phyloP scores from a whole-genome alignment of 257 asterid species.

The Ajuga chamaepitys region DNA sequence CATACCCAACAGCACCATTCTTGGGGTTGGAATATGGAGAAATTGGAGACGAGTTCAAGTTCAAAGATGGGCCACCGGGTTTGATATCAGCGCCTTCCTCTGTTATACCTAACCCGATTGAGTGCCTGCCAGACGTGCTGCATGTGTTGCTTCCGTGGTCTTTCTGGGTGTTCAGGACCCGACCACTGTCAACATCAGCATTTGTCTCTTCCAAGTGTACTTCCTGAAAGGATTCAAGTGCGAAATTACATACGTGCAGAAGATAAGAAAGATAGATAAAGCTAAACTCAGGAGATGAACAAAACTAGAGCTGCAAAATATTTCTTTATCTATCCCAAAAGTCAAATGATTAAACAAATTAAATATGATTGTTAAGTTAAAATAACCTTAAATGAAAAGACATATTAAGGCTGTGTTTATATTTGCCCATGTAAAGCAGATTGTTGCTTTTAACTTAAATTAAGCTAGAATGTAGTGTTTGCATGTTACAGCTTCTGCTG shows the following conservation, averaged over 20 bases:
- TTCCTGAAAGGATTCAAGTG: conserved; percentile 32
- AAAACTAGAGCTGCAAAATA: not conserved
- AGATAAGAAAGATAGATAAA: not conserved
- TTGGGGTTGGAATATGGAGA: not conserved
- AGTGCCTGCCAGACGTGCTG: conserved; percentile 25
- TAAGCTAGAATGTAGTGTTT: too few species aligned
- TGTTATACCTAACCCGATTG: conserved; percentile 5
- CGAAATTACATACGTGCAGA: not conserved
- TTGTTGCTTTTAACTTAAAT: too few species aligned
- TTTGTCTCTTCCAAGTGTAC: conserved; percentile 28
- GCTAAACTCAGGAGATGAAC: not conserved
- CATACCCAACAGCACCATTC: not conserved
- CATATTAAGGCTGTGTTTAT: too few species aligned
- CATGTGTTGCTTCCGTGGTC: conserved; percentile 16
- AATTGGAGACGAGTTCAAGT: not conserved
- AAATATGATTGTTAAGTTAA: too few species aligned
- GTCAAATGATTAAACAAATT: too few species aligned
- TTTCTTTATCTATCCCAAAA: too few species aligned
- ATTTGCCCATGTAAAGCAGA: too few species aligned
- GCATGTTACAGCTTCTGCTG: too few species aligned
- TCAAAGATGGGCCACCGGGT: not conserved
- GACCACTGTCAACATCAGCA: conserved; percentile 25
- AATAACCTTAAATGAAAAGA: too few species aligned
- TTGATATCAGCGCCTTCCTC: conserved; percentile 14
- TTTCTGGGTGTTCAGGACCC: conserved; percentile 1